These are phyloP conservation scores for Sclerotinia subarctica DNA, from an alignment of 2,329 filamentous ascomycete species.

Conservation along the genomic window DNA sequence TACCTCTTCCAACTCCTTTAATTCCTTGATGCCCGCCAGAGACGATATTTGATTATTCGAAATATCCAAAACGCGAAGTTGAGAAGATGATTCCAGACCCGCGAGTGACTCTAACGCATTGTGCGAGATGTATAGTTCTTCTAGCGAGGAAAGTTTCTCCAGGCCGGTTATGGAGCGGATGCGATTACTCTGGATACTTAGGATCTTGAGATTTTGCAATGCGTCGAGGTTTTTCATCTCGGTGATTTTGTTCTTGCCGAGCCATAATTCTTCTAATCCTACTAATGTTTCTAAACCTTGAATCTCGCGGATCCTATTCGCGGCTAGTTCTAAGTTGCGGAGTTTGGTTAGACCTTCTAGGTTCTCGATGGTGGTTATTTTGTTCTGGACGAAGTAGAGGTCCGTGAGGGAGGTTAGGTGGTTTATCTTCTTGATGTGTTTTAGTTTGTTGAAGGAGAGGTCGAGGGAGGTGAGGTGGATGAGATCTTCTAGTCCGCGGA, in stretches of 20 bases:
- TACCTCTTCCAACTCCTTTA: conserved; percentile 77
- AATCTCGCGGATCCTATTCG: conserved; percentile 87
- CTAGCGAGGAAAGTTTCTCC: conserved; percentile 67
- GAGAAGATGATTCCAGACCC: conserved; percentile 62
- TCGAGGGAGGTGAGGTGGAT: conserved; percentile 76
- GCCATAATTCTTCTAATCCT: conserved; percentile 84
- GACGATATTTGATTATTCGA: conserved; percentile 81
- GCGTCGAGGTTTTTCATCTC: conserved; percentile 73
- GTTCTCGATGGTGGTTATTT: conserved; percentile 83
- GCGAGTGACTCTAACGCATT: conserved; percentile 79
- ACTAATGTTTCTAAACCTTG: conserved; percentile 75
- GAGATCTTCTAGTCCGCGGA: conserved; percentile 78
- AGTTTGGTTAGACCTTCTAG: conserved; percentile 72
- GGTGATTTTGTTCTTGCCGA: conserved; percentile 95
- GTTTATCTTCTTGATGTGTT: conserved; percentile 87
- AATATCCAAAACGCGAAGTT: conserved; percentile 79
- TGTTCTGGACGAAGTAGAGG: conserved; percentile 91
- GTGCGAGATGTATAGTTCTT: conserved; percentile 94
- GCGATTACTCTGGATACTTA: conserved; percentile 94
- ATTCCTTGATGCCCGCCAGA: conserved; percentile 65
- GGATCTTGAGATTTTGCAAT: conserved; percentile 75
- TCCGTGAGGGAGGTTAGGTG: conserved; percentile 77
- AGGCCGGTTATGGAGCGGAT: conserved; percentile 77
- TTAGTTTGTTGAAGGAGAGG: conserved; percentile 98
- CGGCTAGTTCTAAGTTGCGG: conserved; percentile 83